phyloP scores from a whole-genome alignment of 768 basidiomycete genomes.

The Tricholoma matsutake region DNA sequence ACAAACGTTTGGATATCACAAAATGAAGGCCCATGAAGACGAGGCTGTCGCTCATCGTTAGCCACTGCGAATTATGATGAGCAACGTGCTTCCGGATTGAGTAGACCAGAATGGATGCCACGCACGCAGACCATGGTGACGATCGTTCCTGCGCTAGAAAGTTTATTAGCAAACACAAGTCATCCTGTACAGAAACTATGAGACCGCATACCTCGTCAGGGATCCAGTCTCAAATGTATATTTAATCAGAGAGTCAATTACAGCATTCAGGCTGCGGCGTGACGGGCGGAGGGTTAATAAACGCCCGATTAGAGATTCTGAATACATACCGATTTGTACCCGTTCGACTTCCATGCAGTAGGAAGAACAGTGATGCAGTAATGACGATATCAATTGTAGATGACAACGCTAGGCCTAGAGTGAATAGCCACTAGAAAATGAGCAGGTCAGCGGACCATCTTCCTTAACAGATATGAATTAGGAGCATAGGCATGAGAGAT shows the following conservation, averaged over 20 bases:
- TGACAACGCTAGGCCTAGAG: slow-evolving; percentile 49
- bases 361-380: slow-evolving; percentile 40
- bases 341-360: slow-evolving; percentile 38
- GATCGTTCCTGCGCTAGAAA: slow-evolving; percentile 6
- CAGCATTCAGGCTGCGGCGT: slow-evolving; percentile 36
- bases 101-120: neutral
- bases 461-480: too few species aligned
- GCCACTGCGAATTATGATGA: slow-evolving; percentile 3
- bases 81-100: neutral
- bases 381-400: slow-evolving; percentile 48
- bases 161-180: neutral
- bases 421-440: slow-evolving; percentile 47
- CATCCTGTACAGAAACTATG: neutral
- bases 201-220: slow-evolving; percentile 40
- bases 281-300: neutral
- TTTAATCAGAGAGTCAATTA: slow-evolving; percentile 44
- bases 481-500: neutral
- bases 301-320: neutral
- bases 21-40: slow-evolving; percentile 12
- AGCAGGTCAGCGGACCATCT: neutral
- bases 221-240: slow-evolving; percentile 54
- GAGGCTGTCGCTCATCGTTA: slow-evolving; percentile 2
- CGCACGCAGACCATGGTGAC: slow-evolving; percentile 10
- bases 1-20: slow-evolving; percentile 7
- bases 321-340: slow-evolving; percentile 34